A percentile compares a stretch with the other conserved stretches of the same genome.
Conservation (phyloP, 2,329 filamentous ascomycete genomes). For the Laburnicola sp. region DNA sequence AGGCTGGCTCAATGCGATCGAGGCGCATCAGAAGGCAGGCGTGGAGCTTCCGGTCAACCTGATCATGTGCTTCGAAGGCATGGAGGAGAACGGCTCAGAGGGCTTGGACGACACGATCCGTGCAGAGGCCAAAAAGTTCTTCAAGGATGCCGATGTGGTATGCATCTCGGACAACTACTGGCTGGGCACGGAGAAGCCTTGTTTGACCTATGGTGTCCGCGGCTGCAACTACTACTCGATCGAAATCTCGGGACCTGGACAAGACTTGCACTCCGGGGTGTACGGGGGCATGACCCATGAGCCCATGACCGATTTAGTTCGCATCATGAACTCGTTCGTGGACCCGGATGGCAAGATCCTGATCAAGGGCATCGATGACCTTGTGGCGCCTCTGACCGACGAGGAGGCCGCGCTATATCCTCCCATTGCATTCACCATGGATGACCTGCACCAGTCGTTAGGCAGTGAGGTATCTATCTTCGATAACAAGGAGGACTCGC, state of each 20-base stretch:
- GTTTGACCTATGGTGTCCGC: constrained; percentile 93
- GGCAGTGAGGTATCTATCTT: constrained; percentile 87
- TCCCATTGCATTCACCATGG: constrained; percentile 92
- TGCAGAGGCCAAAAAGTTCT: constrained; percentile 88
- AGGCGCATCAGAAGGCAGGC: constrained; percentile 93
- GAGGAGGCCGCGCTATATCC: constrained; percentile 90
- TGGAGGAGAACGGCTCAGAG: constrained; percentile 98
- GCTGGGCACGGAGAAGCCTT: constrained; percentile 98
- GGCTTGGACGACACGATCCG: constrained; percentile 94
- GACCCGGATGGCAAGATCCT: constrained; percentile 89
- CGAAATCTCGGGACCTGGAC: constrained; percentile 85
- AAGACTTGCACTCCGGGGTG: constrained; percentile 94
- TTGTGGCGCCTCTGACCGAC: constrained; percentile 83
- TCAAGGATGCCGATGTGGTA: constrained; percentile 92
- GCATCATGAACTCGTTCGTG: constrained; percentile 79
- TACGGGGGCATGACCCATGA: constrained; percentile 96
- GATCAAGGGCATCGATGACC: constrained; percentile 90
- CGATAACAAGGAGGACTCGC: constrained; percentile 83
- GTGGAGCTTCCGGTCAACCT: constrained; percentile 96
- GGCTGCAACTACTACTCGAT: constrained; percentile 98
- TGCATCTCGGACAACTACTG: constrained; percentile 99
- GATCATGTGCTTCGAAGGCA: constrained; percentile 99
- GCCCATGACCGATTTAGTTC: constrained; percentile 94
- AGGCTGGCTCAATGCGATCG: constrained; percentile 97
- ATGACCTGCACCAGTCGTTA: constrained; percentile 87